Percentiles rank a stretch among this genome's conserved stretches.
Evolutionary conservation across 306 rosid genomes (phyloP).

Genomic region (Cucurbita argyrosperma): DNA sequence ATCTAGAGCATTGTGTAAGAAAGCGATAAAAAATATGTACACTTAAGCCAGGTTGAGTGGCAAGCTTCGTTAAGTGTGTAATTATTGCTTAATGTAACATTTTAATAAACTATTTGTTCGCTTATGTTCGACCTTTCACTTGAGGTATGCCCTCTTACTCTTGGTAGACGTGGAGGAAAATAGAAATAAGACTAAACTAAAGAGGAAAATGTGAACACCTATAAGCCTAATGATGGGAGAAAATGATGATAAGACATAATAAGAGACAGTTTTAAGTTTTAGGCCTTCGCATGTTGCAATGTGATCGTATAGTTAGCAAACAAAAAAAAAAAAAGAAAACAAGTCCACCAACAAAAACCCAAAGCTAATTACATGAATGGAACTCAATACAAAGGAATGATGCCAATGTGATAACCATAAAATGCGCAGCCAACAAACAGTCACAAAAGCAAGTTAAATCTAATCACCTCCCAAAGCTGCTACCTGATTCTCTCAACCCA

Average conservation of each 20-base stretch:
- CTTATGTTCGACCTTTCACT: not conserved
- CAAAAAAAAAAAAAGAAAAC: no score
- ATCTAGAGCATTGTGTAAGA: not conserved
- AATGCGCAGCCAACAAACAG: no score
- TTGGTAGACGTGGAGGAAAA: not conserved
- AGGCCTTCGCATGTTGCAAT: not conserved
- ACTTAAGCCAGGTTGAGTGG: not conserved
- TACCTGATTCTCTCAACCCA: no score
- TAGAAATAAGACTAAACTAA: not conserved
- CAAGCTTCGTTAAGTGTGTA: not conserved
- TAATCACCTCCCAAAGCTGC: no score
- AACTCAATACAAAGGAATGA: no score
- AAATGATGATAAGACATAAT: not conserved
- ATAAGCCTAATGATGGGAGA: not conserved
- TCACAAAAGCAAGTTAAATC: no score
- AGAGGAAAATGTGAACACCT: not conserved
- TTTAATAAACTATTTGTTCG: not conserved
- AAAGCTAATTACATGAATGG: no score
- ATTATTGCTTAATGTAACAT: not conserved
- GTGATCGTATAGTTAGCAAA: not conserved
- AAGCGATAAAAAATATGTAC: not conserved
- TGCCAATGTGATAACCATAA: no score
- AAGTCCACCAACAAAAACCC: no score
- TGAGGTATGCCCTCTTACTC: not conserved
- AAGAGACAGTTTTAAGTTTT: not conserved